Base-by-base conservation (phyloP, 805 yeast species). In the Hemisphaericaspora nanyangensis region DNA sequence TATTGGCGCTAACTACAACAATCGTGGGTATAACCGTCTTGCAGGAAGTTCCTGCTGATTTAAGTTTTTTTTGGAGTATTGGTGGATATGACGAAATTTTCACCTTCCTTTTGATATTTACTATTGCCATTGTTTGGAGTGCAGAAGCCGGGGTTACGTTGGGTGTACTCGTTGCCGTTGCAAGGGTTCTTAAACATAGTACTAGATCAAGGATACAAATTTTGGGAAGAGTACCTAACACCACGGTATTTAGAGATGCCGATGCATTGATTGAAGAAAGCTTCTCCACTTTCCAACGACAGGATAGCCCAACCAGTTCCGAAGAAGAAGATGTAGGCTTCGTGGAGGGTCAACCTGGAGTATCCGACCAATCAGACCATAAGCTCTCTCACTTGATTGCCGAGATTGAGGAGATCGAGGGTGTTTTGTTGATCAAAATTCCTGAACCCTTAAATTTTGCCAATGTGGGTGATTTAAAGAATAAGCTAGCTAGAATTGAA, bases 361-460 rank as follows among this genome's bases (percentile, higher is more conserved):
- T n/a, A n/a, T n/a, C n/a, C n/a, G n/a, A n/a, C n/a, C 24, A 19
- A 11, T 37, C 5, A 12, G 20, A 24, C 11, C 49, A 42, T 31
- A 40, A 40, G n/a, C 34, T 42, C 10, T 29, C 35, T 2, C 41
- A 47, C 25, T 47, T 55, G 26, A 52, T 64, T 15, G 58, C 60
- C 15, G 59, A 61, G 52, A 52, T 61, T 53, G 54, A 72, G 49
- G 74, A 68, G 29, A 66, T 83, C 35, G 85, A 82, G 47, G 89
- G 88, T 0, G 83, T 89, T 39, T 65, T 90, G 26, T 77, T 88
- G 20, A 83, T 89, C 27, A 83, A 82, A 46, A 76, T 89, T 31
- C 89, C 96, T 0, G 96, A 89, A 54, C 95, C 96, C 1, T 66
- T 89, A 43, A 86, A 90, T 5, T 89, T 89, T 60, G 87, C 95